Evolutionary conservation across 1,284 basidiomycete genomes (phyloP), one percentile per base, ranked within the genome.

Genomic region (Puccinia novopanici): DNA sequence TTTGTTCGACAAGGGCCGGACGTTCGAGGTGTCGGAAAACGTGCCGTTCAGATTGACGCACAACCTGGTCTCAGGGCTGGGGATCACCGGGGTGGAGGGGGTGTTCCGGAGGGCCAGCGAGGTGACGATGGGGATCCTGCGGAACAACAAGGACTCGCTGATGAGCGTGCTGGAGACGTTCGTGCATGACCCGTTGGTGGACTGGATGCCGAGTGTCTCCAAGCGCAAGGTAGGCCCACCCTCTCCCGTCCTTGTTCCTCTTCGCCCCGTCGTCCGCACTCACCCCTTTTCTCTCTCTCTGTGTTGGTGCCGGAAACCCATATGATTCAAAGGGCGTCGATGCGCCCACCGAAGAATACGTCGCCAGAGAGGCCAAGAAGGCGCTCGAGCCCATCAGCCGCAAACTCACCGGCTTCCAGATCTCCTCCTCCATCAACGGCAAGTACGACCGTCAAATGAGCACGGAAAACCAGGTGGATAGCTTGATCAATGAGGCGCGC

Each of bases 151-250:
- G 84, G 95, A 98, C 86, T 92, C 92, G 75, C 88, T 99, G 82
- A 96, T 97, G 91, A 96, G 91, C 85, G 94, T 99, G 0, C 89
- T 99, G 54, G 96, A 99, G 85, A 93, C 97, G 0, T 99, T 99
- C 86, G 91, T 98, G 50, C 97, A 99, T 84, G 97, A 99, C 86
- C 97, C 97, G 0, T 89, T 99, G 2, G 92, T 96, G 42, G 97
- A 99, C 86, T 99, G 95, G 93, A 92, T 94, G 82, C 91, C 93
- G 73, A 79, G 82, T 83, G 24, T 83, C 83, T 22, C 84, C 81
- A 37, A 86, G 73, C 83, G 84, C 72, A 84, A 84, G 68, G 87
- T 86, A 80, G 63, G 42, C 19, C 34, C 2, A 2, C 34, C 34
- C 4, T 34, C 34, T 34, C 34, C 34, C 4, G 83, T 40, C 22